Evolutionary conservation across 129 eudicot genomes (phyloP).

Genomic region (Calendula officinalis): DNA sequence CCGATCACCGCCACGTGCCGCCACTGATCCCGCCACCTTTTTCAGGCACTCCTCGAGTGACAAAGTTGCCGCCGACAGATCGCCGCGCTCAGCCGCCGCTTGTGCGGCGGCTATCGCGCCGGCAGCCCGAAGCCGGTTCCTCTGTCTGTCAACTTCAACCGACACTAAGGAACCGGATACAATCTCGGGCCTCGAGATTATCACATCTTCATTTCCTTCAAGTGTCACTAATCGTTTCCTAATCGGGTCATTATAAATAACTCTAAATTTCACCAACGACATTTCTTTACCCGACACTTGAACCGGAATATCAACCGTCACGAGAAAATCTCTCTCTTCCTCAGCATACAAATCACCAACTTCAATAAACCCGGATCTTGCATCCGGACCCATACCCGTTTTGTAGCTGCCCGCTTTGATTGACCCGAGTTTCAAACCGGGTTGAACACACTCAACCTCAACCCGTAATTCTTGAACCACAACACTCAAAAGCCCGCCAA

Average conservation of each 20-base stretch:
- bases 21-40: constrained; percentile 39
- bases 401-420: constrained; percentile 77
- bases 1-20: constrained; percentile 51
- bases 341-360: constrained; percentile 92
- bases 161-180: constrained; percentile 38
- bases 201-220: constrained; percentile 37
- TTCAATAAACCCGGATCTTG: constrained; percentile 45
- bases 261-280: constrained; percentile 51
- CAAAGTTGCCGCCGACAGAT: constrained; percentile 49
- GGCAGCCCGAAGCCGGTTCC: constrained; percentile 63
- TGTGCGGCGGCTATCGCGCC: constrained; percentile 71
- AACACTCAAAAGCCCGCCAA: constrained; percentile 89
- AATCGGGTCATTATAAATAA: constrained; percentile 49
- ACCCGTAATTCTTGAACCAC: constrained; percentile 72
- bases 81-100: constrained; percentile 64
- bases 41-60: constrained; percentile 51
- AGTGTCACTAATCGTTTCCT: constrained; percentile 34
- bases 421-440: constrained; percentile 42
- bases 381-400: constrained; percentile 29
- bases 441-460: constrained; percentile 58
- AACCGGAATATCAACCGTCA: constrained; percentile 51
- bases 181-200: constrained; percentile 55
- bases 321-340: constrained; percentile 78
- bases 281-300: constrained; percentile 29
- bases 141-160: constrained; percentile 70